Evolutionary conservation across 305 asterid genomes (phyloP), one percentile per base, ranked within the genome.

Genomic region (Plantago lanceolata): DNA sequence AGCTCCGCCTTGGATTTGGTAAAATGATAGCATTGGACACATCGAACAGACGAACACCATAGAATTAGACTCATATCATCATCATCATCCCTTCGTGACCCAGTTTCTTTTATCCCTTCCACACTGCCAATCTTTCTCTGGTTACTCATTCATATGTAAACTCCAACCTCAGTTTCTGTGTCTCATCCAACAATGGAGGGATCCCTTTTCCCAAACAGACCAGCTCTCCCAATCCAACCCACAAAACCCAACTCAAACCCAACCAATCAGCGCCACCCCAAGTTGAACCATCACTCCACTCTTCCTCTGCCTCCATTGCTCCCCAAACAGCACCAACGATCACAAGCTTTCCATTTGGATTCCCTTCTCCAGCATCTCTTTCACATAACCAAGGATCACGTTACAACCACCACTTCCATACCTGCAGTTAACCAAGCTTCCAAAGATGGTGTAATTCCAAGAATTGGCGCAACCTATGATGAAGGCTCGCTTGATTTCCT

Each of bases 351-450:
- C 48, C 95, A 86, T 31, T 76, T 91, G 16, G 95, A 91, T 73
- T 83, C 97, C 18, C 92, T 91, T 65, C 84, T 91, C 13, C 88
- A 82, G 72, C 86, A 81, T 75, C 96, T 91, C 48, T 84, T 84
- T 29, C 89, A 82, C 69, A 71, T 84, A 20, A 85, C 58, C 8
- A 16, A n/a, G n/a, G n/a, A n/a, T n/a, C n/a, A n/a, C n/a, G n/a
- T n/a, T n/a, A n/a, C n/a, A n/a, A n/a, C n/a, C n/a, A n/a, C n/a
- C n/a, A n/a, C n/a, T n/a, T n/a, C n/a, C n/a, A n/a, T n/a, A 11
- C 35, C 4, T 31, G n/a, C n/a, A n/a, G n/a, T n/a, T n/a, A n/a
- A n/a, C n/a, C n/a, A n/a, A n/a, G n/a, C n/a, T n/a, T n/a, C n/a
- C n/a, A 17, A 17, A 18, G 20, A 0, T 17, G 19, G 3, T 53